Conservation (phyloP, 2,329 filamentous ascomycete species). For the Xylaria digitata region DNA sequence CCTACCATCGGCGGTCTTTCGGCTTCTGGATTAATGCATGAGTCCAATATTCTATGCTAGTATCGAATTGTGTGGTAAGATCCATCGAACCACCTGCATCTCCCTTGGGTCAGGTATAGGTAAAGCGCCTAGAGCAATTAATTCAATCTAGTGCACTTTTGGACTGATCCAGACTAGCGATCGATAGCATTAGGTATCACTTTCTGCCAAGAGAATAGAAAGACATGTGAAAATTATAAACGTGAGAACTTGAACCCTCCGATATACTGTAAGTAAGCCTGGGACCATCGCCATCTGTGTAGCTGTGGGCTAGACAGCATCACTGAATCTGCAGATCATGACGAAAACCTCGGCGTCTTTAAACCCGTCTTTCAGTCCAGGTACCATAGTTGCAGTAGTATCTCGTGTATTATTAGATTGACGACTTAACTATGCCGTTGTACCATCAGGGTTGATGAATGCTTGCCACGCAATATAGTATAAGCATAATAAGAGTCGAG, state of each 20-base stretch:
- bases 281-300: background rate
- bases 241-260: too few species aligned
- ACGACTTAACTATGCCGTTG: background rate
- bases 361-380: background rate
- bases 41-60: constrained; percentile 28
- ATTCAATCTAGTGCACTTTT: background rate
- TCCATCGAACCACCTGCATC: too few species aligned
- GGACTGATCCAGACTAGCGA: background rate
- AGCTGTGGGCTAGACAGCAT: background rate
- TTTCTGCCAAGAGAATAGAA: too few species aligned
- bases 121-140: too few species aligned
- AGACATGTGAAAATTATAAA: too few species aligned
- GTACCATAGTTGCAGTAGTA: background rate
- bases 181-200: too few species aligned
- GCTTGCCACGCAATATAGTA: constrained; percentile 13
- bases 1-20: constrained; percentile 43
- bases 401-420: background rate
- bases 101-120: too few species aligned
- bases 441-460: background rate
- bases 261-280: background rate
- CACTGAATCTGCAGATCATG: background rate
- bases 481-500: background rate
- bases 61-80: constrained; percentile 22
- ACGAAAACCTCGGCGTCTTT: background rate
- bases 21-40: constrained; percentile 46